These are phyloP conservation scores for Glaciozyma martinii DNA, from an alignment of 768 basidiomycete genomes.

Conservation along the genomic window DNA sequence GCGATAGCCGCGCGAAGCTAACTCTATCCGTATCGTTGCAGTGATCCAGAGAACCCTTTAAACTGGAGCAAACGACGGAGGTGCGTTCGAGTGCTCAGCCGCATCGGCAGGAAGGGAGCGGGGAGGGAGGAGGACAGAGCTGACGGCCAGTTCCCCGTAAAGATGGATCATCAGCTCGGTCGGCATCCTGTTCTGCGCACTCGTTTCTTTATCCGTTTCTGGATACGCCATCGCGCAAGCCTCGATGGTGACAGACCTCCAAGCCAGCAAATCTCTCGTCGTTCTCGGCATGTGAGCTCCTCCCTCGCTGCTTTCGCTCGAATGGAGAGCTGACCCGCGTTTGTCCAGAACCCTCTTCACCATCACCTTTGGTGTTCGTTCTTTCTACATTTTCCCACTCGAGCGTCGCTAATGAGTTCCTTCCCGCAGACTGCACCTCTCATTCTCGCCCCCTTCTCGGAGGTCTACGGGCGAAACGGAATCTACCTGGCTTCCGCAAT, in stretches of 20 bases:
- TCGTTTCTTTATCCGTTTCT: slow-evolving; percentile 21
- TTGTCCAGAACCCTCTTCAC: slow-evolving; percentile 14
- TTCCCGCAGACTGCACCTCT: slow-evolving; percentile 28
- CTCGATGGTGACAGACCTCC: neutral
- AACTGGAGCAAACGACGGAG: slow-evolving; percentile 23
- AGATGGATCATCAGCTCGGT: slow-evolving; percentile 21
- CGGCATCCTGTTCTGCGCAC: slow-evolving; percentile 24
- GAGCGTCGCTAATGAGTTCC: neutral
- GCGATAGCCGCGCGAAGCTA: no score
- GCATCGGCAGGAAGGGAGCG: no score
- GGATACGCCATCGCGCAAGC: slow-evolving; percentile 34
- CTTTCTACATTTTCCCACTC: neutral
- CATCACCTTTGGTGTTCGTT: slow-evolving; percentile 34
- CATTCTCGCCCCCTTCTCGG: slow-evolving; percentile 36
- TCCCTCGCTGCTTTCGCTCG: neutral
- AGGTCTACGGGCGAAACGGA: slow-evolving; percentile 9
- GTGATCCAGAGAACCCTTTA: slow-evolving; percentile 27
- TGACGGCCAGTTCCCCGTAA: no score
- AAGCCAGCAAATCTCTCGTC: neutral
- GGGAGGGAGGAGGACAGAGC: no score
- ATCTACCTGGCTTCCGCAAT: slow-evolving; percentile 30
- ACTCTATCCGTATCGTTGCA: neutral
- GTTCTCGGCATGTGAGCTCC: neutral
- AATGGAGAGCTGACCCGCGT: neutral
- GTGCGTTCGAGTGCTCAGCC: no score